Evolutionary conservation across 257 asterid genomes (phyloP).

Genomic region (Eucommia ulmoides): DNA sequence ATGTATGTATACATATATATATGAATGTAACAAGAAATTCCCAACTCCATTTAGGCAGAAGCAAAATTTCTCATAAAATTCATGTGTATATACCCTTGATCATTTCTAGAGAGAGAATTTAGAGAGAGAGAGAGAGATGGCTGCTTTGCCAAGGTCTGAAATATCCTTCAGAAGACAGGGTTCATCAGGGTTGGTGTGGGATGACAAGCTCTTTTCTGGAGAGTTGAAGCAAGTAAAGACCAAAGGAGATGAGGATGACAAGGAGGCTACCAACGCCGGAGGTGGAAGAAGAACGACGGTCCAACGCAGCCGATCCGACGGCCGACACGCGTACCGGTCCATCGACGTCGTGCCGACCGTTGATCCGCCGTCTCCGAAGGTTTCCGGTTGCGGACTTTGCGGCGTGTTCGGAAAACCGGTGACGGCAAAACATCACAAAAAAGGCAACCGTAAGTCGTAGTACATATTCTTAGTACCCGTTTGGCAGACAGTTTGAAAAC

Average conservation of each 20-base stretch:
- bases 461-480: no score
- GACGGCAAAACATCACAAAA: constrained; percentile 10
- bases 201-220: constrained; percentile 24
- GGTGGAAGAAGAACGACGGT: not conserved
- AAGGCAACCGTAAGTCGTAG: constrained; percentile 16
- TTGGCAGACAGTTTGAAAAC: no score
- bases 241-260: constrained; percentile 4
- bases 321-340: constrained; percentile 5
- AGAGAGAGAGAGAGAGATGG: no score
- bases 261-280: constrained; percentile 2
- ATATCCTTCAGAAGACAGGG: constrained; percentile 40
- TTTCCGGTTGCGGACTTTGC: constrained; percentile 31
- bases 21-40: no score
- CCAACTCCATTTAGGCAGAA: no score
- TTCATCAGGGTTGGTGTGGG: constrained; percentile 44
- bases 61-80: no score
- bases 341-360: constrained; percentile 11
- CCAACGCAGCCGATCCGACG: constrained; percentile 5
- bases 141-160: constrained; percentile 32
- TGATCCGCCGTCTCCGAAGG: constrained; percentile 44
- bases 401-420: constrained; percentile 24
- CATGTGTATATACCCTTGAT: no score
- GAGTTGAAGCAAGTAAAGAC: constrained; percentile 19
- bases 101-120: no score
- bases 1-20: no score